Percentiles rank a stretch among this genome's conserved stretches.
Conservation (phyloP, 345 rosid genomes). For the Citrus trifoliata region DNA sequence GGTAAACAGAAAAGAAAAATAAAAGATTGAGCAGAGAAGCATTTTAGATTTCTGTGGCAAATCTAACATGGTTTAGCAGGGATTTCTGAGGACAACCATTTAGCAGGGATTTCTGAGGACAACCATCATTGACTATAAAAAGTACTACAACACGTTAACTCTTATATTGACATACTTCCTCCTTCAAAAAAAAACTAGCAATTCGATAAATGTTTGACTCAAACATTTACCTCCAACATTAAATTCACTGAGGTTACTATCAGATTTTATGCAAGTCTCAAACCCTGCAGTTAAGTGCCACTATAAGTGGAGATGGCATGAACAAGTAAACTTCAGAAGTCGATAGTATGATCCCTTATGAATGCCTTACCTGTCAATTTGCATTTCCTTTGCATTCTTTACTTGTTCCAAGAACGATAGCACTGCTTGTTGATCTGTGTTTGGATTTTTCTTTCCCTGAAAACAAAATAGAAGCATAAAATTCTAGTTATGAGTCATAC, state of each 20-base stretch:
- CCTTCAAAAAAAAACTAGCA: neutral
- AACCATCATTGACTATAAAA: neutral
- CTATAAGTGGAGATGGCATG: neutral
- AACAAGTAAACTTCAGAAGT: neutral
- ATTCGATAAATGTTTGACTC: neutral
- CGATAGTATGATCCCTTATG: neutral
- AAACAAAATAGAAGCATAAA: conserved; percentile 5
- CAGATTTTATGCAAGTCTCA: neutral
- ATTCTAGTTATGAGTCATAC: neutral
- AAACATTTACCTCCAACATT: neutral
- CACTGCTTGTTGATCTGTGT: conserved; percentile 47
- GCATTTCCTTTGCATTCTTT: conserved; percentile 58
- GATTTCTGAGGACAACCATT: neutral
- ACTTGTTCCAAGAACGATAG: conserved; percentile 52
- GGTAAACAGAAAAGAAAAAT: neutral
- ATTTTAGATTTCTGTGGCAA: neutral
- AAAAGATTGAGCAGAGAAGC: neutral
- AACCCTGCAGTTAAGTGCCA: neutral
- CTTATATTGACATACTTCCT: neutral
- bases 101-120: neutral
- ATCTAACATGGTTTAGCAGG: neutral
- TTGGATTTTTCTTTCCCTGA: conserved; percentile 81
- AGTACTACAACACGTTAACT: neutral
- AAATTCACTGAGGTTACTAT: neutral
- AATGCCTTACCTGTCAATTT: conserved; percentile 57